Conservation (phyloP, 2,329 filamentous ascomycete species). For the Clonostachys byssicola region DNA sequence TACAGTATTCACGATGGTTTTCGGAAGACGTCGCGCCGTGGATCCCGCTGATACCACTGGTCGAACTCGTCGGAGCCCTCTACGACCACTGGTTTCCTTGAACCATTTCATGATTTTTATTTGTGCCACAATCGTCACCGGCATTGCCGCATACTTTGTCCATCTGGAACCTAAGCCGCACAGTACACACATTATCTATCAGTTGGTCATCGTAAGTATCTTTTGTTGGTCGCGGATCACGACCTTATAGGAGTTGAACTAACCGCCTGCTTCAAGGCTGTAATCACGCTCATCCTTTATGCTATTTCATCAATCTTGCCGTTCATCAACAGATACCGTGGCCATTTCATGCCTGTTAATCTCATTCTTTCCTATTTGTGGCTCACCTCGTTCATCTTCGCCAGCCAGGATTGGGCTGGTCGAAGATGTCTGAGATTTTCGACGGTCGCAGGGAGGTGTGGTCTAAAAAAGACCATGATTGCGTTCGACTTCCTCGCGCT, state of each 20-base stretch:
- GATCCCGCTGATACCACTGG: too few relatives aligned
- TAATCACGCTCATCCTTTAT: not conserved
- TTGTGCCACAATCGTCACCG: not conserved
- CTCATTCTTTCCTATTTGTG: not conserved
- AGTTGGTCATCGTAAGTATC: not conserved
- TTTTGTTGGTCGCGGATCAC: not conserved
- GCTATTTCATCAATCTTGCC: not conserved
- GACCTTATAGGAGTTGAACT: not conserved
- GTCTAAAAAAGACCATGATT: not conserved
- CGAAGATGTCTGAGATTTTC: not conserved
- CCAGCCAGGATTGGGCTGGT: not conserved
- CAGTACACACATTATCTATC: not conserved
- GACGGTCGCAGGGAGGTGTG: not conserved
- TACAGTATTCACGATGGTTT: too few relatives aligned
- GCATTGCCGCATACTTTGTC: not conserved
- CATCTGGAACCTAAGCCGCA: not conserved
- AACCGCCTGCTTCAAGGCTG: not conserved
- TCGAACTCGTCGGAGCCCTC: too few relatives aligned
- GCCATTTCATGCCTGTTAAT: not conserved
- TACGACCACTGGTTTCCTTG: too few relatives aligned
- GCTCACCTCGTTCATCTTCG: not conserved
- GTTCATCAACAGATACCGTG: not conserved
- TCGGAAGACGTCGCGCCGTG: too few relatives aligned
- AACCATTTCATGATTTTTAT: not conserved
- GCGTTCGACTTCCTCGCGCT: not conserved